Percentiles rank a stretch among this genome's conserved stretches.
Conservation (phyloP, 2,329 filamentous ascomycete species). For the Lachnellula occidentalis region DNA sequence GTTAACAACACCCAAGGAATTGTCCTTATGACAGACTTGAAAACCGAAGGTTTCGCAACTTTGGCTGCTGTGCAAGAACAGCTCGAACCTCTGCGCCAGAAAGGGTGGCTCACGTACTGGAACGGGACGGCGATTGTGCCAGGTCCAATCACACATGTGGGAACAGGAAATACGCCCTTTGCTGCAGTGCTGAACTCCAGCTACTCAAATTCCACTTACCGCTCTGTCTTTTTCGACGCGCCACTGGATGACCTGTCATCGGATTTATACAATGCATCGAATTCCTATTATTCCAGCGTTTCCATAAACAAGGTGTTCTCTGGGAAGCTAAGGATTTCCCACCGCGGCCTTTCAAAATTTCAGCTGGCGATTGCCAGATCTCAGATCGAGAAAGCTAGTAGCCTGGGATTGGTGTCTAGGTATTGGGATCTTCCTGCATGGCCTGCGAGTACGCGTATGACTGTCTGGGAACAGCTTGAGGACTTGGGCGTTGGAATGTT, state of each 20-base stretch:
- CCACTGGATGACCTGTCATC: conserved; percentile 31
- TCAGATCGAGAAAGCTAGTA: conserved; percentile 30
- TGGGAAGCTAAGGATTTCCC: conserved; percentile 2
- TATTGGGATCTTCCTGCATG: conserved; percentile 40
- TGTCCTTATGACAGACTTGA: conserved; percentile 48
- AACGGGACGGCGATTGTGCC: conserved; percentile 33
- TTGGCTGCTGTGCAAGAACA: conserved; percentile 36
- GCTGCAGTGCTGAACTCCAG: conserved; percentile 32
- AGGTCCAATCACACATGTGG: conserved; percentile 45
- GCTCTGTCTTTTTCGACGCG: conserved; percentile 45
- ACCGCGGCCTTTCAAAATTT: conserved; percentile 10
- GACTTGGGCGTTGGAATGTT: conserved; percentile 36
- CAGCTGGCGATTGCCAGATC: conserved; percentile 21
- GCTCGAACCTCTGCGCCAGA: conserved; percentile 37
- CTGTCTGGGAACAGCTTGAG: conserved; percentile 37
- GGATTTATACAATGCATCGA: conserved; percentile 10
- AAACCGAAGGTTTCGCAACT: conserved; percentile 35
- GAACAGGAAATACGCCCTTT: conserved; percentile 43
- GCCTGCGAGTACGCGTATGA: conserved; percentile 34
- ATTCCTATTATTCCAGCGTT: conserved; percentile 24
- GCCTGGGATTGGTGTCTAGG: conserved; percentile 35
- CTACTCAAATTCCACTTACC: conserved; percentile 32
- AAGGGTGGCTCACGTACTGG: conserved; percentile 32
- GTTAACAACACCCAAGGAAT: conserved; percentile 9
- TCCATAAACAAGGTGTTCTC: conserved; percentile 13